phyloP scores from a whole-genome alignment of 225 moss, liverwort and hornwort species.

The Asterella californica region DNA sequence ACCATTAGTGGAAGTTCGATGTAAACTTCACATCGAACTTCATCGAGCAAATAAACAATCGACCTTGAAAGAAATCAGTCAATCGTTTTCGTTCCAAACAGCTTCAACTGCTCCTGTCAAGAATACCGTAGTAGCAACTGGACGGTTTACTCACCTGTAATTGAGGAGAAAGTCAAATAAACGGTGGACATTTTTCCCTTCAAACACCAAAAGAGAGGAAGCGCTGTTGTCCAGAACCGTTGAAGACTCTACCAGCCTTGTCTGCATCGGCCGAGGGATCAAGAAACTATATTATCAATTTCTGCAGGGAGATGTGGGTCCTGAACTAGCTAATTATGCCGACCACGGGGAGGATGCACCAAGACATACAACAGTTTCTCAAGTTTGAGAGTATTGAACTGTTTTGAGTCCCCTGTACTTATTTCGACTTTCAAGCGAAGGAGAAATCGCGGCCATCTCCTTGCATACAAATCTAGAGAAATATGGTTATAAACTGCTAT shows the following conservation, averaged over 20 bases:
- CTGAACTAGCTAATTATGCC: neutral
- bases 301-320: neutral
- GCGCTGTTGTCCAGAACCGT: slow-evolving; percentile 64
- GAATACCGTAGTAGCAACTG: too few relatives aligned
- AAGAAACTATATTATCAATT: too few relatives aligned
- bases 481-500: neutral
- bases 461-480: neutral
- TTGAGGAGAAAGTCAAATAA: slow-evolving; percentile 93
- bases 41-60: neutral
- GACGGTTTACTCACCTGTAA: slow-evolving; percentile 49
- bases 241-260: slow-evolving; percentile 65
- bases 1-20: neutral
- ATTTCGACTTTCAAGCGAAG: neutral
- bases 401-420: neutral
- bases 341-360: neutral
- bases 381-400: neutral
- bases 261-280: slow-evolving; percentile 36
- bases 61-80: neutral
- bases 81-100: too few relatives aligned
- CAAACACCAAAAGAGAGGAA: slow-evolving; percentile 70
- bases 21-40: neutral
- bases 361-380: neutral
- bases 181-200: slow-evolving; percentile 66
- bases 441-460: neutral
- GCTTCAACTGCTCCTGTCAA: too few relatives aligned